phyloP scores from a whole-genome alignment of 2,329 filamentous ascomycete genomes.

The Orbilia blumenaviensis region DNA sequence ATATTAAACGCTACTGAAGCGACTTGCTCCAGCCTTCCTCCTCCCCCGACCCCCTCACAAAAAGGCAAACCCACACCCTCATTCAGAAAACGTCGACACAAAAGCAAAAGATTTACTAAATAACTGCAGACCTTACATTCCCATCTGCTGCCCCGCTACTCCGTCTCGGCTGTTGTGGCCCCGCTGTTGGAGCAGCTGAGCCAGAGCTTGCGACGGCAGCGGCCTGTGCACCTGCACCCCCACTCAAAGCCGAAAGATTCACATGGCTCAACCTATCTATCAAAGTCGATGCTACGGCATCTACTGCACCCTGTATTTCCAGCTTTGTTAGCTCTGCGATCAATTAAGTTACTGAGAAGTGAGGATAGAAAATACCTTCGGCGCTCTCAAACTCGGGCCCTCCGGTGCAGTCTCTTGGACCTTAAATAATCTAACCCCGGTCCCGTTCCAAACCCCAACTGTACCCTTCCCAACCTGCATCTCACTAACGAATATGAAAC shows the following conservation, averaged over 20 bases:
- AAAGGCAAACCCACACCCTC: background rate
- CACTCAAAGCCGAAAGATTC: constrained; percentile 51
- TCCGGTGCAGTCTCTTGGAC: constrained; percentile 84
- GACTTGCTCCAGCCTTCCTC: too few relatives aligned
- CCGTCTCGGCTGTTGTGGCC: constrained; percentile 1
- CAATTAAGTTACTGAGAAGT: too few relatives aligned
- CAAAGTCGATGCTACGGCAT: constrained; percentile 57
- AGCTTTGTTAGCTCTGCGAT: constrained; percentile 54
- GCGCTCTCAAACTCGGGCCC: constrained; percentile 82
- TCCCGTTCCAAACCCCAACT: constrained; percentile 93
- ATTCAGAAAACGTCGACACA: background rate
- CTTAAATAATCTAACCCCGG: constrained; percentile 83
- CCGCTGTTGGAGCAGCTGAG: background rate
- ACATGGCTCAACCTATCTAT: constrained; percentile 57
- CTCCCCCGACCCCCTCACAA: too few relatives aligned
- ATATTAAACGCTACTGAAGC: too few relatives aligned
- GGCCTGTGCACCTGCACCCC: constrained; percentile 9
- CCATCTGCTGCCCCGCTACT: constrained; percentile 23
- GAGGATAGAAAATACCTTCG: constrained; percentile 68
- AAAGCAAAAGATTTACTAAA: background rate
- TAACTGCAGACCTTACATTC: constrained; percentile 29
- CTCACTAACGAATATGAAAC: constrained; percentile 88
- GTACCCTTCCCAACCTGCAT: constrained; percentile 87
- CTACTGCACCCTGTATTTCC: constrained; percentile 55
- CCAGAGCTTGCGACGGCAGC: background rate